Conservation (phyloP, 768 basidiomycete genomes). For the Mycena chlorophos region DNA sequence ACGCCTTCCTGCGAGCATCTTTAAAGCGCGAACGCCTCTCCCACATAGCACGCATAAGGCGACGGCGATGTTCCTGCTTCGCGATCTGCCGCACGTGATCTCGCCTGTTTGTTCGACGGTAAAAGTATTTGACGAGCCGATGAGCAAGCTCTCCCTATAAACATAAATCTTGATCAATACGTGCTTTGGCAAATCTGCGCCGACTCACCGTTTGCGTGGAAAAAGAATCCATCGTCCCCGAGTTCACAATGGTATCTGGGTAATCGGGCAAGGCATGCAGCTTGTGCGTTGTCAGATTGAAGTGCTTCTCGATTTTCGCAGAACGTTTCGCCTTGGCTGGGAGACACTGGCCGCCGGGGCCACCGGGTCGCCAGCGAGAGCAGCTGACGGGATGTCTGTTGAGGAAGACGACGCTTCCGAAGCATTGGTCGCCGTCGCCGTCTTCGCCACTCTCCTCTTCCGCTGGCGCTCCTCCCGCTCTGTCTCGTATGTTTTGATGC, state of each 20-base stretch:
- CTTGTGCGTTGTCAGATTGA: conserved; percentile 38
- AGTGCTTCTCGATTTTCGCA: conserved; percentile 5
- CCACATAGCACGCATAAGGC: neutral
- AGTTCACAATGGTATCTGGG: conserved; percentile 18
- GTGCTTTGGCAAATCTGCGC: neutral
- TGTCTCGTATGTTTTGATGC: conserved; percentile 23
- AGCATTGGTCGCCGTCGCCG: neutral
- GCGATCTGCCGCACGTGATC: conserved; percentile 28
- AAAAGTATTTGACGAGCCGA: conserved; percentile 34
- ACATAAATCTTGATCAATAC: neutral
- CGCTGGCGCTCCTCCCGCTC: neutral
- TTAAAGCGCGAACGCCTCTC: conserved; percentile 21
- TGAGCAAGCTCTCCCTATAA: conserved; percentile 43
- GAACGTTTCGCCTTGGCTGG: neutral
- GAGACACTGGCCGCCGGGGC: neutral
- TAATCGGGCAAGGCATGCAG: conserved; percentile 35
- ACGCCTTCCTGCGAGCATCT: neutral
- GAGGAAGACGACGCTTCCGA: neutral
- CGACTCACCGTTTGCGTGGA: conserved; percentile 32
- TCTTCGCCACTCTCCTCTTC: neutral
- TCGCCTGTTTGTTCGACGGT: conserved; percentile 35
- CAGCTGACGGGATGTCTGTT: neutral
- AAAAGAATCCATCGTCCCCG: conserved; percentile 34
- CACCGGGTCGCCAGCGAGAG: neutral
- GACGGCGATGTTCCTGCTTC: conserved; percentile 14